Percentiles rank a stretch among this genome's conserved stretches.
Evolutionary conservation across 1,284 basidiomycete genomes (phyloP).

Genomic region (Coriolopsis trogii): DNA sequence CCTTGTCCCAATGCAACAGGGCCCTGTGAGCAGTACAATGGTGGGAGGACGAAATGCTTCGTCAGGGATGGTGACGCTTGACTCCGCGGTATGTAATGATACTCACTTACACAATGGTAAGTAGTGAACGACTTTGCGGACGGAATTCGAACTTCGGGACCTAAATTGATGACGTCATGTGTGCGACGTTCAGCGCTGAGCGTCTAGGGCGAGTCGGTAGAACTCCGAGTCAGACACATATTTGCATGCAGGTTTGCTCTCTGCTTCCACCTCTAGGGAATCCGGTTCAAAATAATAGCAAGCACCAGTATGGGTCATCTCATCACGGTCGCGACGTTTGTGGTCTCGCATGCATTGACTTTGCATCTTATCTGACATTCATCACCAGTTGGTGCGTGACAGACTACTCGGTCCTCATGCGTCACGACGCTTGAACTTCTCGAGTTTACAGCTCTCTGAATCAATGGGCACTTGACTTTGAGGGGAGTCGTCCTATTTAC

Average conservation of each 20-base stretch:
- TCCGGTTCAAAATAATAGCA: slow-evolving; percentile 35
- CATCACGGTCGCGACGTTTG: slow-evolving; percentile 65
- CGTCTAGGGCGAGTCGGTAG: not conserved
- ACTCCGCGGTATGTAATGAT: too few species aligned
- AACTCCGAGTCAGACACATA: not conserved
- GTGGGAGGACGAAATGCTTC: too few species aligned
- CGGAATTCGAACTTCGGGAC: too few species aligned
- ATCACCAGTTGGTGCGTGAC: slow-evolving; percentile 45
- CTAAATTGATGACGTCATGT: slow-evolving; percentile 22
- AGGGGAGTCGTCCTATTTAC: slow-evolving; percentile 47
- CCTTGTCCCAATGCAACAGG: too few species aligned
- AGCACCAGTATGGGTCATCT: slow-evolving; percentile 88
- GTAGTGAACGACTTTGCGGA: too few species aligned
- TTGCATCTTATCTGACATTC: not conserved
- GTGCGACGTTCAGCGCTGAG: slow-evolving; percentile 1
- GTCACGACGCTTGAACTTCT: not conserved
- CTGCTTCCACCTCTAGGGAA: not conserved
- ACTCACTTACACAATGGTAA: too few species aligned
- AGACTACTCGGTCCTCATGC: not conserved
- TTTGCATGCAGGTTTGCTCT: not conserved
- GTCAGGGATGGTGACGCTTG: too few species aligned
- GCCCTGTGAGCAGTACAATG: too few species aligned
- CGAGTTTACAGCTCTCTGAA: slow-evolving; percentile 78
- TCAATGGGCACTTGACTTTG: slow-evolving; percentile 96
- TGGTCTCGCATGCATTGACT: slow-evolving; percentile 6